Base-by-base conservation (phyloP, 2,329 filamentous ascomycete species). In the Penicillium sp. region DNA sequence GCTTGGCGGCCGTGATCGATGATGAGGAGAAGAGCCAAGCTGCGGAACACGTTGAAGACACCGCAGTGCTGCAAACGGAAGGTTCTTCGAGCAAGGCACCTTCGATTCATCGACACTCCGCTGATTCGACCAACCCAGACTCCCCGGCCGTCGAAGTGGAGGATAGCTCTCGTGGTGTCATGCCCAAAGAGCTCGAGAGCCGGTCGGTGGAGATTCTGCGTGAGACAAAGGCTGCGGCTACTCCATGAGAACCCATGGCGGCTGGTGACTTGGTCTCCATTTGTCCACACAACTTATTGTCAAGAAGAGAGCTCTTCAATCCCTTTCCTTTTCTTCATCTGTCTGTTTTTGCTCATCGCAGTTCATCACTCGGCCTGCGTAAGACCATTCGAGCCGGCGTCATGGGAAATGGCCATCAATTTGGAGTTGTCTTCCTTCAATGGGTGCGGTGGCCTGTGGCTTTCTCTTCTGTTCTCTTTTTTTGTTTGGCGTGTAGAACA, bases 1-100 rank as follows among this genome's bases (percentile, higher is more conserved):
- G 89, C 57, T 73, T 97, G 24, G 87, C 88, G 2, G 87, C 88
- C 52, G 88, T 94, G 66, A 87, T 96, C 28, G 87, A 84, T 0
- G 82, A 79, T 35, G 78, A 83, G 43, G 79, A 83, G 37, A 75
- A 77, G 48, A 63, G 63, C 7, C 66, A 66, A 5, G 63, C 60
- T 45, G 59, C 60, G 4, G 67, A 69, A 42, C 68, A 72, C 52
- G 63, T 69, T 33, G 72, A 73, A 52, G 55, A 71, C 48, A 48
- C 59, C 27, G 46, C 29, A 32, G 29, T 49, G 8, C 43, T 51
- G n/a, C 50, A 43, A 5, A 50, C 48, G 2, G 61, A 63, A 37
- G 58, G 59, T 4, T 60, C 64, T 6, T 60, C 57, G 1, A 58
- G 52, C 43, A 51, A 55, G 11, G 48, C 51, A 9, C 52, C 56